Evolutionary conservation across 495 filamentous ascomycete genomes (phyloP), one percentile per base, ranked within the genome.

Genomic region (Podospora fimiseda): DNA sequence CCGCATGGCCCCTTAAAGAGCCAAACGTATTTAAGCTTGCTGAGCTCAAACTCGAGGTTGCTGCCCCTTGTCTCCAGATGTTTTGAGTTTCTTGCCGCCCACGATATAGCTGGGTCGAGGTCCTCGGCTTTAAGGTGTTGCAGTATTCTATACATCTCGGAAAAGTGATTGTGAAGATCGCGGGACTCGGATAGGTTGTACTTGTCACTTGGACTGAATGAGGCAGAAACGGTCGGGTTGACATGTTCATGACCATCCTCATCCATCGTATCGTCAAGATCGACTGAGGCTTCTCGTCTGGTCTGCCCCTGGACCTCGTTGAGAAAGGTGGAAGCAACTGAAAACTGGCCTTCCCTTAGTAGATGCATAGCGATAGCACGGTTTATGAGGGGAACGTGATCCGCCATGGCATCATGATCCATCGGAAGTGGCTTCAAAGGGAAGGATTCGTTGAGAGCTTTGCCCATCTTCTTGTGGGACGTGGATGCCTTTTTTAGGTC

Each of bases 301-400:
- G 49, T 55, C 8, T 44, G 64, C 56, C 41, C 9, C 24, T 73
- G 67, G 2, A 73, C 70, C 60, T 96, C 91, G 9, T 71, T 69
- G 16, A 91, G 77, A 53, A 96, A 96, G 3, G 85, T 89, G 3
- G 82, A 76, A 2, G 91, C 91, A 1, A 96, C 92, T 14, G 69
- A 74, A 66, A 98, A 97, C 64, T 95, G 87, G 33, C 93, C 93
- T 73, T 97, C 94, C 19, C 93, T 84, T 15, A 97, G 79, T 13
- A 98, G 75, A 66, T 98, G 93, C 90, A 98, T 96, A 2, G 87
- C 88, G 50, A 97, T 93, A 18, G 93, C 93, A 19, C 90, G 78
- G 65, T 97, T 92, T 60, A 96, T 87, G 9, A 95, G 78, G 33
- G 78, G 70, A 4, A 84, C 74, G 53, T 94, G 83, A 20, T 84